phyloP scores from a whole-genome alignment of 2,329 filamentous ascomycete genomes.

The Botrytis deweyae region DNA sequence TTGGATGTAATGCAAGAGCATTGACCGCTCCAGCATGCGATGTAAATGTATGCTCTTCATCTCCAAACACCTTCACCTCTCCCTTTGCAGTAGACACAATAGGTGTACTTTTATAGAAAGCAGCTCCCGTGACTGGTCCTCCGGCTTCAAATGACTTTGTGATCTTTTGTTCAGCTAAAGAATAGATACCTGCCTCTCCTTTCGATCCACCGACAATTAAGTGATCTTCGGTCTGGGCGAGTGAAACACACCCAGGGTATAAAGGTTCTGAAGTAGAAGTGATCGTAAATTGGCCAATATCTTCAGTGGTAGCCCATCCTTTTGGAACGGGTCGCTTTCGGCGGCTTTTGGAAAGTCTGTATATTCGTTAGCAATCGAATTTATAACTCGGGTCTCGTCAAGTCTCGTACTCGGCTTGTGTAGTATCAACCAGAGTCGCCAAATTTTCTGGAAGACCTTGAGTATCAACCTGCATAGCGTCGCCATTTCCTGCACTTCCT shows the following conservation, averaged over 20 bases:
- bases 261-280: conserved; percentile 54
- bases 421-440: conserved; percentile 71
- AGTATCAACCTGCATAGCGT: conserved; percentile 91
- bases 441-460: conserved; percentile 73
- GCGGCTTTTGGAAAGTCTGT: conserved; percentile 79
- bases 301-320: conserved; percentile 77
- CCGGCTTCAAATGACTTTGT: conserved; percentile 45
- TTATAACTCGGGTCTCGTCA: not conserved
- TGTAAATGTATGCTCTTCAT: conserved; percentile 67
- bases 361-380: conserved; percentile 25
- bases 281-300: conserved; percentile 60
- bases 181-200: conserved; percentile 70
- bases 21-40: conserved; percentile 82
- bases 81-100: conserved; percentile 44
- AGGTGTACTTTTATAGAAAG: conserved; percentile 45
- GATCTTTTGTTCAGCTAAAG: conserved; percentile 73
- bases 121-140: conserved; percentile 55
- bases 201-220: conserved; percentile 63
- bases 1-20: conserved; percentile 77
- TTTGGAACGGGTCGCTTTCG: conserved; percentile 85
- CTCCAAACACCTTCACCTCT: conserved; percentile 71
- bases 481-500: conserved; percentile 57
- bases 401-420: conserved; percentile 69
- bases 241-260: conserved; percentile 56
- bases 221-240: conserved; percentile 62